Percentiles rank a stretch among this genome's conserved stretches.
Conservation (phyloP, 2,329 filamentous ascomycete genomes). For the Aciculosporium take region DNA sequence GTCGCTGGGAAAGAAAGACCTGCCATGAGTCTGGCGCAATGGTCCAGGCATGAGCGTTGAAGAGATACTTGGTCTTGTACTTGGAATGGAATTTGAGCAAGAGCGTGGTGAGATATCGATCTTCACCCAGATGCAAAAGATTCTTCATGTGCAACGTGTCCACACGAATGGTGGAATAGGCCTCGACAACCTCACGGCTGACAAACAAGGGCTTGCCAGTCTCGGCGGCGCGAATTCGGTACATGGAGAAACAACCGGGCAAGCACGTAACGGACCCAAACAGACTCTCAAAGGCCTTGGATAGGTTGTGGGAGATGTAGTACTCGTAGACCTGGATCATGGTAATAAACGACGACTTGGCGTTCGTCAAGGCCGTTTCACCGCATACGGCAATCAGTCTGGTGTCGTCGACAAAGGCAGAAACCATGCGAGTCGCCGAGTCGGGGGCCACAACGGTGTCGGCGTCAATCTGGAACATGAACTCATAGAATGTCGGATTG, state of each 20-base stretch:
- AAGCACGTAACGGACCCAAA: constrained; percentile 96
- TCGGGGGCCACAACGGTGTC: constrained; percentile 89
- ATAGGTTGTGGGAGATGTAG: constrained; percentile 95
- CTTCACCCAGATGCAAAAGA: constrained; percentile 85
- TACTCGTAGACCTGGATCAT: constrained; percentile 99
- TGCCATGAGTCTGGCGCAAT: constrained; percentile 89
- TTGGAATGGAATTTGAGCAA: constrained; percentile 82
- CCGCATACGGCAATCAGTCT: constrained; percentile 88
- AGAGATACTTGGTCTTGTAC: constrained; percentile 98
- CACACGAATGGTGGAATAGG: constrained; percentile 84
- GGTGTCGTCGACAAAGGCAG: constrained; percentile 81
- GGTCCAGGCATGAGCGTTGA: constrained; percentile 85
- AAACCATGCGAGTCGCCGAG: constrained; percentile 81
- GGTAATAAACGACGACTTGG: constrained; percentile 83
- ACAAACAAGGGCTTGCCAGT: constrained; percentile 93
- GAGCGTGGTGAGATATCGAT: constrained; percentile 91
- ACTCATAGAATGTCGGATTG: constrained; percentile 97
- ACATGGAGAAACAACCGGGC: constrained; percentile 98
- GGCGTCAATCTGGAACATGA: constrained; percentile 89
- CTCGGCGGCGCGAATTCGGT: constrained; percentile 86
- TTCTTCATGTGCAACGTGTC: constrained; percentile 99
- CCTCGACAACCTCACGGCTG: constrained; percentile 76
- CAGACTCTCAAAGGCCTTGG: constrained; percentile 92
- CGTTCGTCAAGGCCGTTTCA: constrained; percentile 85
- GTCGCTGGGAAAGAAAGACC: constrained; percentile 94